These are phyloP conservation scores for Suillus decipiens DNA, from an alignment of 768 basidiomycete species.

Conservation along the genomic window DNA sequence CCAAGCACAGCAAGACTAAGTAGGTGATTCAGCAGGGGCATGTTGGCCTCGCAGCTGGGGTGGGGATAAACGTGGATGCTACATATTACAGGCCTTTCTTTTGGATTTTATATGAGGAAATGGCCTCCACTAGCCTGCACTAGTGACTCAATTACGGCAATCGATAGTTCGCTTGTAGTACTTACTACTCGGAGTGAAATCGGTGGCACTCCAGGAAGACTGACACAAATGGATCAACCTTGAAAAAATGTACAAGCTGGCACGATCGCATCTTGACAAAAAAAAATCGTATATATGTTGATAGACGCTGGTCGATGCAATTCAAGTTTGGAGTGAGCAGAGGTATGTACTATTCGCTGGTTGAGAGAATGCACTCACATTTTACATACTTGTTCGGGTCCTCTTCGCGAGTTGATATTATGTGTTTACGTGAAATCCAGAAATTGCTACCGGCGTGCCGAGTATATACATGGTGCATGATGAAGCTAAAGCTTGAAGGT, in stretches of 20 bases:
- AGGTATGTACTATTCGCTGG: background rate
- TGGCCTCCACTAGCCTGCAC: background rate
- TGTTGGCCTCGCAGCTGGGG: constrained; percentile 1
- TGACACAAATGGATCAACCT: background rate
- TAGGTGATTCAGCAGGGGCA: constrained; percentile 2
- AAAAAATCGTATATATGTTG: background rate
- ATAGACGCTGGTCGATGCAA: background rate
- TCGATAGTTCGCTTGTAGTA: background rate
- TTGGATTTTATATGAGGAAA: background rate
- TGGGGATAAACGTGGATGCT: background rate
- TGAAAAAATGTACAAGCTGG: background rate
- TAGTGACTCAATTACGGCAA: background rate
- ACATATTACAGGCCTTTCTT: background rate
- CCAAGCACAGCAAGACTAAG: constrained; percentile 5
- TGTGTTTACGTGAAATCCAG: background rate
- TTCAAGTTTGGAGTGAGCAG: background rate
- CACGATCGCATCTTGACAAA: background rate
- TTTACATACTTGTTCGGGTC: background rate
- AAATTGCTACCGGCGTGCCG: background rate
- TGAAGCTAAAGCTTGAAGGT: too few species aligned
- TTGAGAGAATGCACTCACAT: background rate
- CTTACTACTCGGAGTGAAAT: background rate
- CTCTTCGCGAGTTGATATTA: too few species aligned
- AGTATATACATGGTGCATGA: too few species aligned
- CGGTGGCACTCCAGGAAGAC: background rate